phyloP scores from a whole-genome alignment of 1,284 basidiomycete genomes.

The Cutaneotrichosporon sp. region DNA sequence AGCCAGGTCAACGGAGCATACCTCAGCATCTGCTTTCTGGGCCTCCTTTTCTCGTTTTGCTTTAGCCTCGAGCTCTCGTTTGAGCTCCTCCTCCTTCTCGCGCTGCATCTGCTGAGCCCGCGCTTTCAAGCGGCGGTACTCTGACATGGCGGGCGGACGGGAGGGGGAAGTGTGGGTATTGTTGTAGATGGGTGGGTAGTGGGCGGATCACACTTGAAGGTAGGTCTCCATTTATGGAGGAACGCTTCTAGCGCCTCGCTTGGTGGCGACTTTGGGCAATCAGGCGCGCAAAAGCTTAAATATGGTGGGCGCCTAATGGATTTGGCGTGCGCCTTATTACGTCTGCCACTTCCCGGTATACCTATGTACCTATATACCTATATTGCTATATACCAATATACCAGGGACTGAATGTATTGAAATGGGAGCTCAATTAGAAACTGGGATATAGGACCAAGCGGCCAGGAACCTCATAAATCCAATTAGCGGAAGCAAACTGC shows the following conservation, averaged over 20 bases:
- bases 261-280: too few relatives aligned
- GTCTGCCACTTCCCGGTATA: too few relatives aligned
- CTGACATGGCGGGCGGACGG: not conserved
- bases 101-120: slow-evolving; percentile 34
- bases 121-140: slow-evolving; percentile 37
- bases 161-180: not conserved
- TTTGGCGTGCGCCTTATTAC: too few relatives aligned
- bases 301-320: too few relatives aligned
- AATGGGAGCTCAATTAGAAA: not conserved
- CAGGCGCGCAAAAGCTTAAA: too few relatives aligned
- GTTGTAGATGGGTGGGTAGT: not conserved
- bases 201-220: not conserved
- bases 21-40: slow-evolving; percentile 38
- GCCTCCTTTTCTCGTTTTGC: slow-evolving; percentile 31
- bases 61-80: slow-evolving; percentile 33
- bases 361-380: too few relatives aligned
- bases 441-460: not conserved
- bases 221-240: not conserved
- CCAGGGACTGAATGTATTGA: not conserved
- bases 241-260: not conserved
- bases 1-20: slow-evolving; percentile 16
- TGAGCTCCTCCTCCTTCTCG: slow-evolving; percentile 34
- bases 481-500: not conserved
- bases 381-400: too few relatives aligned
- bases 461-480: too few relatives aligned